These are phyloP conservation scores for Arthrobotrys megalospora DNA, from an alignment of 2,329 filamentous ascomycete genomes.

Conservation along the genomic window DNA sequence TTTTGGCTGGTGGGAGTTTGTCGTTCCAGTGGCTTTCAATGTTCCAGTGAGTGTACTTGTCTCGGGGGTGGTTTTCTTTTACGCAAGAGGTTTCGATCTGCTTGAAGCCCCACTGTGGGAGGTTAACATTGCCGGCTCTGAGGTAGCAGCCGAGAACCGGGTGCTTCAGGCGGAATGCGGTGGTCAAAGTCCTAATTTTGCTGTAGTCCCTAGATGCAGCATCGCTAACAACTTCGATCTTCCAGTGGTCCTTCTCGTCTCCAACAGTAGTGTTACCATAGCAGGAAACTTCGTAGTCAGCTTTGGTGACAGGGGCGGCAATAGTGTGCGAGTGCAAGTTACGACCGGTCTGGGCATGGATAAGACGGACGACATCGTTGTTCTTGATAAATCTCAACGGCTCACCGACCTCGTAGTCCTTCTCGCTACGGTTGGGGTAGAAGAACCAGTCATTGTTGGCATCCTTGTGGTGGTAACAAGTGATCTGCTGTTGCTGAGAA, in stretches of 20 bases:
- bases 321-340: slow-evolving; percentile 97
- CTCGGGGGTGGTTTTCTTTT: slow-evolving; percentile 91
- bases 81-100: slow-evolving; percentile 98
- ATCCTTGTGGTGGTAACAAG: slow-evolving; percentile 99
- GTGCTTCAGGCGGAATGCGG: slow-evolving; percentile 90
- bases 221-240: slow-evolving; percentile 90
- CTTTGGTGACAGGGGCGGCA: slow-evolving; percentile 88
- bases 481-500: slow-evolving; percentile 94
- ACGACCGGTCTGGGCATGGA: slow-evolving; percentile 94
- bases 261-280: slow-evolving; percentile 97
- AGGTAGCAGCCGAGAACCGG: slow-evolving; percentile 89
- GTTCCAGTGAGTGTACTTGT: slow-evolving; percentile 99
- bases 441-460: slow-evolving; percentile 99
- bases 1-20: slow-evolving; percentile 84
- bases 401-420: slow-evolving; percentile 80
- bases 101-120: slow-evolving; percentile 99
- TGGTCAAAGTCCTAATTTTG: slow-evolving; percentile 90
- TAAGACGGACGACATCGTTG: slow-evolving; percentile 83
- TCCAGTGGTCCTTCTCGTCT: slow-evolving; percentile 98
- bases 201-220: slow-evolving; percentile 87
- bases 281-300: slow-evolving; percentile 91
- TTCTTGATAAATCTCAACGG: slow-evolving; percentile 82
- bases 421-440: slow-evolving; percentile 87
- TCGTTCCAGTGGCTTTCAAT: slow-evolving; percentile 96
- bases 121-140: slow-evolving; percentile 92